Evolutionary conservation across 768 basidiomycete species (phyloP).

Genomic region (Collybiopsis confluens): DNA sequence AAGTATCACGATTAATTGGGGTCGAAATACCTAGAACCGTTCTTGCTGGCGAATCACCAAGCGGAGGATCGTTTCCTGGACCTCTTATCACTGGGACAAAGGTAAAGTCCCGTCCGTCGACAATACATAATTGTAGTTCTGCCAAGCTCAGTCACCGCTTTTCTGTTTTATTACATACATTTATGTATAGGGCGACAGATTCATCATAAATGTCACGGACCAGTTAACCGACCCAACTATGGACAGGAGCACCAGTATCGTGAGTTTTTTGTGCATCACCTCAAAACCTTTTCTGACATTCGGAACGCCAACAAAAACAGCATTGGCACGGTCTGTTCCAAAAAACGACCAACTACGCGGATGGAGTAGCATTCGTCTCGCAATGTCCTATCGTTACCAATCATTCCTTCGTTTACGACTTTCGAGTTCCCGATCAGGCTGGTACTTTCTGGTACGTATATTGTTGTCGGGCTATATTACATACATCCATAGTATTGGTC

Average conservation of each 20-base stretch:
- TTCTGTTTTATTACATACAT: not conserved
- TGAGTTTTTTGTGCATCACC: conserved; percentile 21
- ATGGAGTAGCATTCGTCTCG: conserved; percentile 17
- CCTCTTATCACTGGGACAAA: conserved; percentile 27
- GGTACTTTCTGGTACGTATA: conserved; percentile 21
- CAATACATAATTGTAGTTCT: no score
- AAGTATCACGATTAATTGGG: not conserved
- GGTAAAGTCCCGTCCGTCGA: conserved; percentile 15
- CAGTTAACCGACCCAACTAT: conserved; percentile 43
- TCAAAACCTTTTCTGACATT: no score
- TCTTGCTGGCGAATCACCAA: conserved; percentile 21
- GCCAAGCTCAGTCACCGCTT: not conserved
- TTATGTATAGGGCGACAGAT: conserved; percentile 32
- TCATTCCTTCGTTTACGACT: conserved; percentile 30
- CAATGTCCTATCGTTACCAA: conserved; percentile 33
- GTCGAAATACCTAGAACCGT: conserved; percentile 20
- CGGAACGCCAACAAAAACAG: not conserved
- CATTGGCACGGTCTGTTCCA: conserved; percentile 9
- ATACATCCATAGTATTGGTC: no score
- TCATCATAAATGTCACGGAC: conserved; percentile 45
- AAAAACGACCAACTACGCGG: conserved; percentile 22
- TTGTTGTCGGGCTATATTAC: no score
- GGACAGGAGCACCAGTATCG: conserved; percentile 47
- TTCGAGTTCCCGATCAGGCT: conserved; percentile 26
- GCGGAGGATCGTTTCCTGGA: conserved; percentile 20